Evolutionary conservation across 768 basidiomycete species (phyloP).

Genomic region (Lactifluus subvellereus): DNA sequence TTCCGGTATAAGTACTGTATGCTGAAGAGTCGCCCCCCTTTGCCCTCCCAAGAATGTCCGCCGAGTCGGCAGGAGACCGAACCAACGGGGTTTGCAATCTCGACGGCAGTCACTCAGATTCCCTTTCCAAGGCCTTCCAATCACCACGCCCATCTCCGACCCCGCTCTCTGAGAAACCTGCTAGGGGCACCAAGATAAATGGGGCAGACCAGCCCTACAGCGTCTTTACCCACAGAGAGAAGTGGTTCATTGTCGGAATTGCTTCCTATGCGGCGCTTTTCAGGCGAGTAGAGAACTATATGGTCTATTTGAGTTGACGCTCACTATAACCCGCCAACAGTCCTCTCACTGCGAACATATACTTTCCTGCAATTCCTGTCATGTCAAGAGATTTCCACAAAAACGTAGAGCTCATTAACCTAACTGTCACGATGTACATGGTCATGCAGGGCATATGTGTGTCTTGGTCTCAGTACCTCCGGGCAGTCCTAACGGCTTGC

Average conservation of each 20-base stretch:
- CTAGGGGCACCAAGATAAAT: not conserved
- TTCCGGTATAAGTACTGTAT: too few relatives aligned
- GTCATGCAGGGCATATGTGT: conserved; percentile 57
- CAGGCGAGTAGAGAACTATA: conserved; percentile 38
- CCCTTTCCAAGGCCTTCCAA: not conserved
- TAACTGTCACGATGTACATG: conserved; percentile 78
- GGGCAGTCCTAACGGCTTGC: not conserved
- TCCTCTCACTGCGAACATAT: conserved; percentile 70
- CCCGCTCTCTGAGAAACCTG: not conserved
- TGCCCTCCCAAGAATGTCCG: not conserved
- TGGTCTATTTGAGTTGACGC: not conserved
- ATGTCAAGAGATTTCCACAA: conserved; percentile 57
- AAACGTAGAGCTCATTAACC: conserved; percentile 65
- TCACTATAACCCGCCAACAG: conserved; percentile 30
- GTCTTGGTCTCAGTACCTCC: conserved; percentile 19
- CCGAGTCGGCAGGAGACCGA: not conserved
- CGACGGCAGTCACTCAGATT: not conserved
- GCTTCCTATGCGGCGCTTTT: conserved; percentile 56
- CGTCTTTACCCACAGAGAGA: conserved; percentile 50
- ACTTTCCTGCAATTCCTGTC: conserved; percentile 72
- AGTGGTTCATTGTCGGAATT: conserved; percentile 63
- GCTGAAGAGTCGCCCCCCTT: too few relatives aligned
- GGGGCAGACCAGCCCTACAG: conserved; percentile 35
- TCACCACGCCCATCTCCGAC: not conserved
- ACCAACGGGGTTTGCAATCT: not conserved